These are phyloP conservation scores for Tagetes erecta DNA, from an alignment of 129 eudicot genomes.

Conservation along the genomic window DNA sequence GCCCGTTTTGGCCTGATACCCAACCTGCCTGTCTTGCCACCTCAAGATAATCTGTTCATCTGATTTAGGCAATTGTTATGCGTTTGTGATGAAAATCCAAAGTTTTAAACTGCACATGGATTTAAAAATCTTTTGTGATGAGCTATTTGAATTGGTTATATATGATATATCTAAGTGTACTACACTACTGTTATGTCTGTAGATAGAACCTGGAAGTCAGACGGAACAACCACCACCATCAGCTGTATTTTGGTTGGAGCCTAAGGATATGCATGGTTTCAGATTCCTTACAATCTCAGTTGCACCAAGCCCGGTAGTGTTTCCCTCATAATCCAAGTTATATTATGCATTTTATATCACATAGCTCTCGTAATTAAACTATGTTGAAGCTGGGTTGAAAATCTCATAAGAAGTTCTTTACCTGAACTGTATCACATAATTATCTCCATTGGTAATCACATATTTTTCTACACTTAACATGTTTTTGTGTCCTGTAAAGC, in stretches of 20 bases:
- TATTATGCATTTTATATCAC: constrained; percentile 4
- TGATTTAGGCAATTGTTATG: constrained; percentile 13
- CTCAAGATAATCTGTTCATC: background rate
- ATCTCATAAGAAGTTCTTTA: background rate
- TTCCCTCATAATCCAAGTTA: constrained; percentile 25
- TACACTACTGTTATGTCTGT: constrained; percentile 24
- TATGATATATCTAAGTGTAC: constrained; percentile 2
- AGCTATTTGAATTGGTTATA: constrained; percentile 11
- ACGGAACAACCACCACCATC: constrained; percentile 98
- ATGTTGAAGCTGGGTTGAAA: constrained; percentile 19
- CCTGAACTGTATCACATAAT: constrained; percentile 10
- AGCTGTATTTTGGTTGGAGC: constrained; percentile 74
- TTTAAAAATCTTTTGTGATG: constrained; percentile 7
- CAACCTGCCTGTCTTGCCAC: background rate
- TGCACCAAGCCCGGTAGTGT: constrained; percentile 91
- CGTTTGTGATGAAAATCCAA: constrained; percentile 8
- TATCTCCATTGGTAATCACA: background rate
- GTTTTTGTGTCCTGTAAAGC: constrained; percentile 12
- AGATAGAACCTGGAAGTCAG: constrained; percentile 99
- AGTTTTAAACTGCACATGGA: constrained; percentile 5
- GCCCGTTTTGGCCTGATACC: background rate
- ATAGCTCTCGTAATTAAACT: constrained; percentile 12
- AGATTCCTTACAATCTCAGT: constrained; percentile 91
- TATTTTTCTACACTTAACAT: constrained; percentile 3
- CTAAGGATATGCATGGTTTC: constrained; percentile 80